Evolutionary conservation across 163 green algal genomes (phyloP).

Genomic region (Chlamydomonas reinhardtii): DNA sequence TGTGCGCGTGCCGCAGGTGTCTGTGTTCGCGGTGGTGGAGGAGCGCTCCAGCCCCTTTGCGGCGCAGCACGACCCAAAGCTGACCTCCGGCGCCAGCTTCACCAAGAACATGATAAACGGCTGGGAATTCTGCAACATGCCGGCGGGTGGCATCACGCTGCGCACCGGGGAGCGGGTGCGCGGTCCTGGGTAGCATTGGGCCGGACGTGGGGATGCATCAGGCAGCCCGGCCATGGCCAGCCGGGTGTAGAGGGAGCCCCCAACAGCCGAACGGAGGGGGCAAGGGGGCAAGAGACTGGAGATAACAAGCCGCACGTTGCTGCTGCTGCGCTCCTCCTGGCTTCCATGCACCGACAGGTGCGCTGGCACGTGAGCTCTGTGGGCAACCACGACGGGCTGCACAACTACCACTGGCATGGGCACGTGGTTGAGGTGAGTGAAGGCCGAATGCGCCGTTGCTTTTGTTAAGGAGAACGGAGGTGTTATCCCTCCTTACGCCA

Average conservation of each 20-base stretch:
- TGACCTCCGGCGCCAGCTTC: constrained; percentile 47
- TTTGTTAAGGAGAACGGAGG: no score
- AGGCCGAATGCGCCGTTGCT: no score
- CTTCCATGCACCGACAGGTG: constrained; percentile 55
- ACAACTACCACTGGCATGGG: constrained; percentile 87
- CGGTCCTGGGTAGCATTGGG: background rate
- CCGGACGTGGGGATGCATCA: background rate
- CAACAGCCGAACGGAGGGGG: no score
- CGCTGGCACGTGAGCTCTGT: constrained; percentile 79
- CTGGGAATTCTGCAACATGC: constrained; percentile 75
- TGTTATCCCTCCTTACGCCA: no score
- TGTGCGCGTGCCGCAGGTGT: background rate
- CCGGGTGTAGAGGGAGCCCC: no score
- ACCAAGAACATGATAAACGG: constrained; percentile 69
- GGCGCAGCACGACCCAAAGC: constrained; percentile 29
- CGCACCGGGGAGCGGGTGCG: constrained; percentile 52
- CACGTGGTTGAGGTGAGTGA: constrained; percentile 55
- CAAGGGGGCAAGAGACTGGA: no score
- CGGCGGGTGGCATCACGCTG: background rate
- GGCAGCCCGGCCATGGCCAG: no score
- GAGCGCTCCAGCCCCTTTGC: background rate
- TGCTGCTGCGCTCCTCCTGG: background rate
- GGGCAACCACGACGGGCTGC: constrained; percentile 77
- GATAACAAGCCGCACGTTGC: no score
- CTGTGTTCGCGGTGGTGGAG: background rate